phyloP scores from a whole-genome alignment of 1,139 yeast genomes.

The Pneumocystis canis region DNA sequence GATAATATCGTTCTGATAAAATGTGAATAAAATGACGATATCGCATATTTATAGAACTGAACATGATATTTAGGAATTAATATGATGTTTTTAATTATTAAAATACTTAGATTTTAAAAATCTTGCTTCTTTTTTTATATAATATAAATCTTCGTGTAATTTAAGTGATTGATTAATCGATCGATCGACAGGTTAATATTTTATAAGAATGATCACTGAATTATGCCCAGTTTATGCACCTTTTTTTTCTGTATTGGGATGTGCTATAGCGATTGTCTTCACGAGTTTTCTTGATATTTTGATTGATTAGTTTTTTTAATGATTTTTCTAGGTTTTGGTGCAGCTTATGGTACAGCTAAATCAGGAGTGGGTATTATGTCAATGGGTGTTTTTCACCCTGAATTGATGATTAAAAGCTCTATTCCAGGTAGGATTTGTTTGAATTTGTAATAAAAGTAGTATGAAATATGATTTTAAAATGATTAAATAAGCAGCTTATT shows the following conservation, averaged over 20 bases:
- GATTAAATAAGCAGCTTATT: too few species aligned
- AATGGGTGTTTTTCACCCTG: constrained; percentile 94
- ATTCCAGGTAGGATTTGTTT: constrained; percentile 6
- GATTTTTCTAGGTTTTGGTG: constrained; percentile 39
- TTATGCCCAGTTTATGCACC: constrained; percentile 31
- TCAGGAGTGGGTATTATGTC: constrained; percentile 99
- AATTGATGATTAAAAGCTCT: constrained; percentile 29
- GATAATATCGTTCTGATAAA: too few species aligned
- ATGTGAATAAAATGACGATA: too few species aligned
- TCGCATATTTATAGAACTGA: too few species aligned
- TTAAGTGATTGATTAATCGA: too few species aligned
- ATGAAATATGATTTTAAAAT: too few species aligned
- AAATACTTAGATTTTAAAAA: too few species aligned
- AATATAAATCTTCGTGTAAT: too few species aligned
- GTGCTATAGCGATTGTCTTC: constrained; percentile 97
- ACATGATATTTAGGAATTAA: too few species aligned
- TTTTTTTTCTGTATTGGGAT: constrained; percentile 94
- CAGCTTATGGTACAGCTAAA: constrained; percentile 96
- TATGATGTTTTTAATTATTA: too few species aligned
- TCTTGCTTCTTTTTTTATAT: too few species aligned
- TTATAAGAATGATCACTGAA: neutral
- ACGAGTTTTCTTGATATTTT: constrained; percentile 28
- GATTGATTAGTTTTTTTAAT: constrained; percentile 2
- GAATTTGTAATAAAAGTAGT: neutral
- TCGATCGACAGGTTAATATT: too few species aligned